Evolutionary conservation across 768 basidiomycete genomes (phyloP).

Genomic region (Harrya chromipes): DNA sequence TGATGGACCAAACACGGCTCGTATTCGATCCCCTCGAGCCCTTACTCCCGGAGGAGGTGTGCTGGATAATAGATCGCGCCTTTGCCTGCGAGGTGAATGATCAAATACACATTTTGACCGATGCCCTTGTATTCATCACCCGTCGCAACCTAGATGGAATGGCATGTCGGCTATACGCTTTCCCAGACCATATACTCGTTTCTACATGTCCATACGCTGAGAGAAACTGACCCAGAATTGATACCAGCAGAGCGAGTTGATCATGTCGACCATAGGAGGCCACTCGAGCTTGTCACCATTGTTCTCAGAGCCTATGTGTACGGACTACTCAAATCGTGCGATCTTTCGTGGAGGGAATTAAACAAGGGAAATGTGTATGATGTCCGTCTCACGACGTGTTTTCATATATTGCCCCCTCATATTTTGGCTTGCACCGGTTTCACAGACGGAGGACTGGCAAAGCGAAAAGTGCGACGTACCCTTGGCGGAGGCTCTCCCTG

Average conservation of each 20-base stretch:
- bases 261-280: slow-evolving; percentile 44
- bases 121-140: slow-evolving; percentile 14
- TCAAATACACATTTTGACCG: slow-evolving; percentile 2
- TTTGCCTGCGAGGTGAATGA: slow-evolving; percentile 72
- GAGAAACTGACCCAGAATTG: slow-evolving; percentile 57
- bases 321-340: slow-evolving; percentile 77
- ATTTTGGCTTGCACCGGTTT: slow-evolving; percentile 5
- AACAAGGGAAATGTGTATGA: slow-evolving; percentile 73
- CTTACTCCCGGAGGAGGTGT: slow-evolving; percentile 75
- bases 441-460: slow-evolving; percentile 84
- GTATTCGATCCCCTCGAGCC: slow-evolving; percentile 62
- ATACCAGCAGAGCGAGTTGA: slow-evolving; percentile 26
- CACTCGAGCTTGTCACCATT: slow-evolving; percentile 59
- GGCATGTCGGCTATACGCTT: slow-evolving; percentile 83
- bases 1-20: slow-evolving; percentile 39
- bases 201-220: slow-evolving; percentile 65
- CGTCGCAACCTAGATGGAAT: slow-evolving; percentile 62
- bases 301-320: slow-evolving; percentile 66
- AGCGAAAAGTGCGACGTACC: slow-evolving; percentile 84
- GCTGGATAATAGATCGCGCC: slow-evolving; percentile 82
- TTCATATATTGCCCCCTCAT: slow-evolving; percentile 14
- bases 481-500: slow-evolving; percentile 61
- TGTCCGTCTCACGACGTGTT: slow-evolving; percentile 44
- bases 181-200: slow-evolving; percentile 83
- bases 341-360: slow-evolving; percentile 79